phyloP scores from a whole-genome alignment of 176 grass and related monocot genomes.

The Rhynchospora tenuis region DNA sequence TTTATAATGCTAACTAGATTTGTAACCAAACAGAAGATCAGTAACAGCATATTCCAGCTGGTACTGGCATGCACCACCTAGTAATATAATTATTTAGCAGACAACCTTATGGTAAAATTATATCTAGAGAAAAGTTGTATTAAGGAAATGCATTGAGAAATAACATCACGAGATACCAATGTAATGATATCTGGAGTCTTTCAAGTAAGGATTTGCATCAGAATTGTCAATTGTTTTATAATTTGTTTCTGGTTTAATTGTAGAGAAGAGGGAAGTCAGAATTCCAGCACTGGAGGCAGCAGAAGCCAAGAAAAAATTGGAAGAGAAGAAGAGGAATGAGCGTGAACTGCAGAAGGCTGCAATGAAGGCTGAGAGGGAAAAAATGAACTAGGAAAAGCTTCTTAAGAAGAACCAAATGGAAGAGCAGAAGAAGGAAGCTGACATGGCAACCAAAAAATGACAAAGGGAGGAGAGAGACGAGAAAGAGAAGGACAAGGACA shows the following conservation, averaged over 20 bases:
- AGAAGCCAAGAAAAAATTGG: constrained; percentile 75
- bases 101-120: background rate
- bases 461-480: constrained; percentile 51
- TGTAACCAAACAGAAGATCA: background rate
- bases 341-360: constrained; percentile 77
- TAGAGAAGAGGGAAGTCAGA: constrained; percentile 86
- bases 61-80: background rate
- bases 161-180: background rate
- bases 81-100: background rate
- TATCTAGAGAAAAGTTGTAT: too few relatives aligned
- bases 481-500: constrained; percentile 56
- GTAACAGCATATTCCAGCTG: background rate
- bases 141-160: background rate
- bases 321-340: constrained; percentile 81
- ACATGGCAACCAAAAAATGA: constrained; percentile 58
- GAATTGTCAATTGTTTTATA: background rate
- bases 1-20: background rate
- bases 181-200: background rate
- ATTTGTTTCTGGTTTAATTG: constrained; percentile 6
- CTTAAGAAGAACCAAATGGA: constrained; percentile 62
- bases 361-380: constrained; percentile 64
- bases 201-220: background rate
- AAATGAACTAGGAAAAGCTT: constrained; percentile 67
- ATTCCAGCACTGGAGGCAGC: constrained; percentile 89
- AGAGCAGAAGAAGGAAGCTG: constrained; percentile 52